Conservation (phyloP, 1,284 basidiomycete species). For the Athelia psychrophila region DNA sequence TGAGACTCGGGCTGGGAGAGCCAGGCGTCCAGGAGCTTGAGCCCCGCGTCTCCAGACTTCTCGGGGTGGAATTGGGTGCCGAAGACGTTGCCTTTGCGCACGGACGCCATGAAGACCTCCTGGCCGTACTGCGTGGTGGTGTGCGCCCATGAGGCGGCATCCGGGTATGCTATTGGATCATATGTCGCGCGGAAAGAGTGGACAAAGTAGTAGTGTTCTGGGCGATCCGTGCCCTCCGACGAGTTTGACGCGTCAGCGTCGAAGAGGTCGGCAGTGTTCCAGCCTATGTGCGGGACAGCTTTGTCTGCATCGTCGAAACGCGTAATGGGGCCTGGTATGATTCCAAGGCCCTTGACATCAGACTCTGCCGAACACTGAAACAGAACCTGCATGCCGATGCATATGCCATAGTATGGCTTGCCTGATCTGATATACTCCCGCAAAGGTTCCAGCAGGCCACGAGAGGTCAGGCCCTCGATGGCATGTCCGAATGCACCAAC, state of each 20-base stretch:
- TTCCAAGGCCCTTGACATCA: constrained; percentile 58
- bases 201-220: constrained; percentile 90
- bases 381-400: constrained; percentile 96
- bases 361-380: constrained; percentile 86
- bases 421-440: constrained; percentile 85
- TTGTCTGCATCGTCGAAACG: constrained; percentile 72
- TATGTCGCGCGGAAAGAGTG: constrained; percentile 92
- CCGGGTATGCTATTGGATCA: constrained; percentile 48
- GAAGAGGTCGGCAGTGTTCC: constrained; percentile 77
- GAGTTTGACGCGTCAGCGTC: constrained; percentile 33
- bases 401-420: constrained; percentile 96
- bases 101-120: constrained; percentile 88
- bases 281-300: constrained; percentile 97
- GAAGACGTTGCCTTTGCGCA: constrained; percentile 87
- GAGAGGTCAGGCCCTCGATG: constrained; percentile 70
- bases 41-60: constrained; percentile 92
- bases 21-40: constrained; percentile 84
- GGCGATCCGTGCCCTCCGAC: constrained; percentile 39
- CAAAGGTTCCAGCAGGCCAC: constrained; percentile 82
- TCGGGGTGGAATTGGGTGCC: constrained; percentile 99
- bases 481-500: constrained; percentile 94
- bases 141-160: constrained; percentile 74
- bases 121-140: constrained; percentile 91
- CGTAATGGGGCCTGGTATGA: constrained; percentile 70
- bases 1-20: constrained; percentile 55